Conservation (phyloP, 2,329 filamentous ascomycete species). For the Fusarium sp. region DNA sequence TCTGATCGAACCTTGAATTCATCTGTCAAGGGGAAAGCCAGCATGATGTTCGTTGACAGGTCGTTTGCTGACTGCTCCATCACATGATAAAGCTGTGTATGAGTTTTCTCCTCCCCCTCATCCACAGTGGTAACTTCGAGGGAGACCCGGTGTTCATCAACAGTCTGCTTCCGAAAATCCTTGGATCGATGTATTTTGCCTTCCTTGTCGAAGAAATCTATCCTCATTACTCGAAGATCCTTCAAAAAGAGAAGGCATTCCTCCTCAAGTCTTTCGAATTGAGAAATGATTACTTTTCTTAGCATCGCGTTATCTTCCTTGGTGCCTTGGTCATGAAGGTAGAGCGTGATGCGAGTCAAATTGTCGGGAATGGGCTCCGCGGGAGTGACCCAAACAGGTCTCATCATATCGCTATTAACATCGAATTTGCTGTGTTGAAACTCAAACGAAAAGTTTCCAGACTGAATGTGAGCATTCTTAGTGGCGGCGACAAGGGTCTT, state of each 20-base stretch:
- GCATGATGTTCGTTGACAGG: constrained; percentile 11
- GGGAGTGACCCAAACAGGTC: constrained; percentile 31
- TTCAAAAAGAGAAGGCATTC: constrained; percentile 23
- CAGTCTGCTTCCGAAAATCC: neutral
- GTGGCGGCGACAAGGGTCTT: constrained; percentile 33
- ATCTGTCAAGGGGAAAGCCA: constrained; percentile 36
- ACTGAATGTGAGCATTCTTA: constrained; percentile 36
- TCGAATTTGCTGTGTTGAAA: constrained; percentile 19
- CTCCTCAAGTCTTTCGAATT: constrained; percentile 28
- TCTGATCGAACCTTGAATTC: neutral
- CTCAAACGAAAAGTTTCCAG: constrained; percentile 34
- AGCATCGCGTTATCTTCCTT: constrained; percentile 2
- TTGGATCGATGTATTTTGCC: constrained; percentile 2
- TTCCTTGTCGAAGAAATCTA: neutral
- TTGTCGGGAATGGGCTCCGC: constrained; percentile 2
- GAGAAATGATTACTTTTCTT: neutral
- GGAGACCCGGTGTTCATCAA: constrained; percentile 3
- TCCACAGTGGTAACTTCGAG: neutral
- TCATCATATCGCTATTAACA: constrained; percentile 17
- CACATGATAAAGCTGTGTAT: constrained; percentile 27
- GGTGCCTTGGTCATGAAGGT: constrained; percentile 31
- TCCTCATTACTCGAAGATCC: constrained; percentile 11
- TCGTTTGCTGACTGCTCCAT: neutral
- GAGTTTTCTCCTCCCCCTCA: neutral
- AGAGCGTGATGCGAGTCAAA: constrained; percentile 31